phyloP scores from a whole-genome alignment of 2,329 filamentous ascomycete species.

The Sarocladium oryzae region DNA sequence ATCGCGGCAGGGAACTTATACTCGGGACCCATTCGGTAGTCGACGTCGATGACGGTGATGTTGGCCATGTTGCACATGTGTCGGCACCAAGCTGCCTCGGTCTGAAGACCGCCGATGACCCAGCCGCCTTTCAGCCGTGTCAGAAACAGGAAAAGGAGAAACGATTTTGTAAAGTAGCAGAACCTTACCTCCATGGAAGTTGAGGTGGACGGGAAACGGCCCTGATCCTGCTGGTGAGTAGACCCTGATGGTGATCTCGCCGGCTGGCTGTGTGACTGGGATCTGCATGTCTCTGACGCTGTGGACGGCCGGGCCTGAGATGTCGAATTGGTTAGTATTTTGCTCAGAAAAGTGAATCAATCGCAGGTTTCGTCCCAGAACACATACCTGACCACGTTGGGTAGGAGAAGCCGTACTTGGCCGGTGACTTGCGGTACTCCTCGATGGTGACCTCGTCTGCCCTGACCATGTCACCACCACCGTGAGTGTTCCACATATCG shows the following conservation, averaged over 20 bases:
- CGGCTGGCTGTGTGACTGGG: slow-evolving; percentile 19
- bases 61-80: slow-evolving; percentile 20
- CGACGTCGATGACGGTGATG: slow-evolving; percentile 22
- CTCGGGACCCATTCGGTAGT: slow-evolving; percentile 22
- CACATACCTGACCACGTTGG: slow-evolving; percentile 19
- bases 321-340: too few relatives aligned
- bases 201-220: slow-evolving; percentile 20
- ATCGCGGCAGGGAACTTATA: slow-evolving; percentile 18
- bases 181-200: slow-evolving; percentile 20
- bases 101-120: slow-evolving; percentile 19
- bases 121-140: slow-evolving; percentile 14
- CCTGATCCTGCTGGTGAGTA: slow-evolving; percentile 21
- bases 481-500: slow-evolving; percentile 20
- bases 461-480: slow-evolving; percentile 19
- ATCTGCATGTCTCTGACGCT: slow-evolving; percentile 14
- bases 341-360: too few relatives aligned
- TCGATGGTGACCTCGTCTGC: slow-evolving; percentile 23
- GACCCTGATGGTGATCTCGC: slow-evolving; percentile 18
- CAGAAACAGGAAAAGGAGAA: background rate
- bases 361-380: too few relatives aligned
- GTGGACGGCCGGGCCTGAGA: slow-evolving; percentile 12
- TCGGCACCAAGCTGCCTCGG: slow-evolving; percentile 21
- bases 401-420: slow-evolving; percentile 23
- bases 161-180: too few relatives aligned
- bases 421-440: slow-evolving; percentile 19